phyloP scores from a whole-genome alignment of 495 filamentous ascomycete species.

The Elasticomyces elasticus region DNA sequence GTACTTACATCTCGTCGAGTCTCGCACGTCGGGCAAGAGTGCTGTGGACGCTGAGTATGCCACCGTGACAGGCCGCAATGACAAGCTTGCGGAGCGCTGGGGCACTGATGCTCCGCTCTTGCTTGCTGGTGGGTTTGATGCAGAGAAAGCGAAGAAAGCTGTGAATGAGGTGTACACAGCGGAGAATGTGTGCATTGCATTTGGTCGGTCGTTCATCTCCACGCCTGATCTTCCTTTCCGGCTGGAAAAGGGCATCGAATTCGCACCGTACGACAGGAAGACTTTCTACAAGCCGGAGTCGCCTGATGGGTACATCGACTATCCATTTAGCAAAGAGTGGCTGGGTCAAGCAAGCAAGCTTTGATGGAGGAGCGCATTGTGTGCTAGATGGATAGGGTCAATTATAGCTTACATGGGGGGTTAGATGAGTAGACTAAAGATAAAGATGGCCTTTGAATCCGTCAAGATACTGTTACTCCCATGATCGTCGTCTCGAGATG shows the following conservation, averaged over 20 bases:
- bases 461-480: too few relatives aligned
- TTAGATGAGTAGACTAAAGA: too few relatives aligned
- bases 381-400: neutral
- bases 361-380: neutral
- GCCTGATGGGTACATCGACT: constrained; percentile 55
- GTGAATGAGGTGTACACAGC: constrained; percentile 6
- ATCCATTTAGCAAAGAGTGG: constrained; percentile 50
- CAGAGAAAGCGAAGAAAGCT: constrained; percentile 3
- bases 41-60: constrained; percentile 27
- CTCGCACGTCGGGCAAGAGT: constrained; percentile 37
- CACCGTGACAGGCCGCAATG: constrained; percentile 5
- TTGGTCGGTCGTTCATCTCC: constrained; percentile 55
- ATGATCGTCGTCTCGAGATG: too few relatives aligned
- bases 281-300: constrained; percentile 48
- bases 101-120: constrained; percentile 6
- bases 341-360: constrained; percentile 9
- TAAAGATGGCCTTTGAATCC: too few relatives aligned
- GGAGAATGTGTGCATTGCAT: constrained; percentile 39
- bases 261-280: constrained; percentile 36
- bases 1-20: constrained; percentile 51
- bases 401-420: neutral
- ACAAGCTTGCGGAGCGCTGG: constrained; percentile 22
- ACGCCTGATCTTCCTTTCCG: constrained; percentile 62
- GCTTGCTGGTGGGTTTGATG: constrained; percentile 11
- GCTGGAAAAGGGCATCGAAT: constrained; percentile 43